phyloP scores from a whole-genome alignment of 139 green algal species.

The Picochlorum sp. region DNA sequence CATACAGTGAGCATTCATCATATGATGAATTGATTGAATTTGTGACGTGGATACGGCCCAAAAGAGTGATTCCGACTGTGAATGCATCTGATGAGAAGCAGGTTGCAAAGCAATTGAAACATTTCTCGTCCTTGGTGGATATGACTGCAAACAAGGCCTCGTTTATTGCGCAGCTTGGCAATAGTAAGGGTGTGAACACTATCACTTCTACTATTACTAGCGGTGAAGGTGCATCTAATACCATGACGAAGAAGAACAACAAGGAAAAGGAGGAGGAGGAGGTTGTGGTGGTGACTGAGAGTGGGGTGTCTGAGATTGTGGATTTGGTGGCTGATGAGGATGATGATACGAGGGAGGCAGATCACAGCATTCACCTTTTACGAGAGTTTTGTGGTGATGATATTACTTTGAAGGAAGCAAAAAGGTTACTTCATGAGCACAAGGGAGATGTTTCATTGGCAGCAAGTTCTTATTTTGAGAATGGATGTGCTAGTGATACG shows the following conservation, averaged over 20 bases:
- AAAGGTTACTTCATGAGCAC: neutral
- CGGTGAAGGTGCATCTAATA: no score
- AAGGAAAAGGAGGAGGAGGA: constrained; percentile 14
- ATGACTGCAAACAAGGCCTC: constrained; percentile 50
- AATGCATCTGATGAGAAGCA: constrained; percentile 36
- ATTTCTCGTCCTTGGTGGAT: constrained; percentile 60
- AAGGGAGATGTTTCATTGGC: no score
- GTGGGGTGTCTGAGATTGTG: constrained; percentile 5
- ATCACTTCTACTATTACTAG: no score
- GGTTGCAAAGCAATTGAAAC: constrained; percentile 32
- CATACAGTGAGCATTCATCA: constrained; percentile 83
- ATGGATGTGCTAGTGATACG: no score
- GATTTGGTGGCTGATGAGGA: constrained; percentile 22
- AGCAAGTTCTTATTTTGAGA: no score
- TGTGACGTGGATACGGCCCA: constrained; percentile 55
- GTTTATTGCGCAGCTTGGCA: constrained; percentile 36
- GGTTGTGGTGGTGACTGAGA: constrained; percentile 26
- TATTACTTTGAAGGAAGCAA: neutral
- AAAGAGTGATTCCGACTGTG: constrained; percentile 77
- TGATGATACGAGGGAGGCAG: neutral
- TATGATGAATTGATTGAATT: constrained; percentile 73
- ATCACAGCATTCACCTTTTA: neutral
- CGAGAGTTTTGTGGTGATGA: constrained; percentile 1
- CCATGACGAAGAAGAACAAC: neutral
- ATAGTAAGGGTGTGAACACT: neutral